These are phyloP conservation scores for Naganishia vishniacii DNA, from an alignment of 768 basidiomycete species.

Conservation along the genomic window DNA sequence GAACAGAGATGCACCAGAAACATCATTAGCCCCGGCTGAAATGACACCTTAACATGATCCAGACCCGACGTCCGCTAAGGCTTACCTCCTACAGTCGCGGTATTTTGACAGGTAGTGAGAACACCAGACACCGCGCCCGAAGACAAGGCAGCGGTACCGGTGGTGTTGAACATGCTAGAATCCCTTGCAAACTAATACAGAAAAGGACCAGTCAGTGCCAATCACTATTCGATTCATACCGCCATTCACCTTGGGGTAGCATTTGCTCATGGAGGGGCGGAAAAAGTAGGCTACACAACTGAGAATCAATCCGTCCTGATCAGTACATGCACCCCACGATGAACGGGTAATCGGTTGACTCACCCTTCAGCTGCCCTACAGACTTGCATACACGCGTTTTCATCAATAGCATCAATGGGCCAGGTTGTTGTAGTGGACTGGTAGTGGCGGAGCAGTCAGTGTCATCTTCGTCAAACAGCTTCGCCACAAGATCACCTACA, in stretches of 20 bases:
- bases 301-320: background rate
- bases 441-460: background rate
- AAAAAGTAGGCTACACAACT: constrained; percentile 7
- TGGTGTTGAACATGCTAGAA: background rate
- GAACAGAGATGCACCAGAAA: background rate
- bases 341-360: background rate
- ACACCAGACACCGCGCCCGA: background rate
- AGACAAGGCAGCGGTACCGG: background rate
- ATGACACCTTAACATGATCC: background rate
- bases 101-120: background rate
- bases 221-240: background rate
- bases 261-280: background rate
- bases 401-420: constrained; percentile 2
- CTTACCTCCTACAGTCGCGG: background rate
- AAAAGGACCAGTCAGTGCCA: background rate
- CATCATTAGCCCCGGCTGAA: background rate
- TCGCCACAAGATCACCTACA: background rate
- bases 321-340: background rate
- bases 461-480: background rate
- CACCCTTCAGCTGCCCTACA: background rate
- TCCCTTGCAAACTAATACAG: background rate
- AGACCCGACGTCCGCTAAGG: background rate
- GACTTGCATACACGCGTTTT: background rate
- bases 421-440: background rate
- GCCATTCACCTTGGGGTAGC: background rate